A percentile compares a stretch with the other conserved stretches of the same genome.
Conservation (phyloP, 441 rosid genomes). For the Populus hybrid region DNA sequence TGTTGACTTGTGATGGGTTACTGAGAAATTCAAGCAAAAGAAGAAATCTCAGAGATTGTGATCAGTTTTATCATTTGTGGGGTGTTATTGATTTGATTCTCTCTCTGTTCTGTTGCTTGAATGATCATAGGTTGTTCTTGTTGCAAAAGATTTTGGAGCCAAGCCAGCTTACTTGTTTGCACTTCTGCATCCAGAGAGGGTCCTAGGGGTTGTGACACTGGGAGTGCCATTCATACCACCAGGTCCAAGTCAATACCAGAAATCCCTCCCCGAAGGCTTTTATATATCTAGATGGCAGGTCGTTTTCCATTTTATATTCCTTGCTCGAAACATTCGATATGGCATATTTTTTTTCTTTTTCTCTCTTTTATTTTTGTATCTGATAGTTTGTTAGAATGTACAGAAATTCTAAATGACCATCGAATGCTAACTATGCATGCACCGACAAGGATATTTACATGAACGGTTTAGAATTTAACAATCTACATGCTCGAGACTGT, state of each 20-base stretch:
- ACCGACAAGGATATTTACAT: too few species aligned
- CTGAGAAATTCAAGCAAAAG: neutral
- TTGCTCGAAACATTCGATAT: neutral
- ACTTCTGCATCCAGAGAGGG: conserved; percentile 2
- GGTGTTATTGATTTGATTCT: neutral
- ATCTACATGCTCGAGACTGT: neutral
- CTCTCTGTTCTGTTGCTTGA: too few species aligned
- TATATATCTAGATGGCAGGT: conserved; percentile 11
- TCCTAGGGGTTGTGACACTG: conserved; percentile 22
- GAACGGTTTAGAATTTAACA: neutral
- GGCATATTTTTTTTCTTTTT: neutral
- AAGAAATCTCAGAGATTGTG: too few species aligned
- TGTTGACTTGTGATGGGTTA: neutral
- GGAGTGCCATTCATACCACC: conserved; percentile 24
- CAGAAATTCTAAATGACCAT: neutral
- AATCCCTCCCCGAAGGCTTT: conserved; percentile 4
- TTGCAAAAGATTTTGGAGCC: conserved; percentile 53
- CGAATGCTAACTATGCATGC: neutral
- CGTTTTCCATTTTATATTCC: neutral
- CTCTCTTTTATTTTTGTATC: too few species aligned
- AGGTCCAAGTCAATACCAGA: neutral
- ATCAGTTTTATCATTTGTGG: too few species aligned
- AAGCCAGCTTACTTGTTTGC: conserved; percentile 3
- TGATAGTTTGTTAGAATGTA: neutral
- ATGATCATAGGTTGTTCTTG: conserved; percentile 8